These are phyloP conservation scores for Starmera amethionina DNA, from an alignment of 805 yeast genomes.

Conservation along the genomic window DNA sequence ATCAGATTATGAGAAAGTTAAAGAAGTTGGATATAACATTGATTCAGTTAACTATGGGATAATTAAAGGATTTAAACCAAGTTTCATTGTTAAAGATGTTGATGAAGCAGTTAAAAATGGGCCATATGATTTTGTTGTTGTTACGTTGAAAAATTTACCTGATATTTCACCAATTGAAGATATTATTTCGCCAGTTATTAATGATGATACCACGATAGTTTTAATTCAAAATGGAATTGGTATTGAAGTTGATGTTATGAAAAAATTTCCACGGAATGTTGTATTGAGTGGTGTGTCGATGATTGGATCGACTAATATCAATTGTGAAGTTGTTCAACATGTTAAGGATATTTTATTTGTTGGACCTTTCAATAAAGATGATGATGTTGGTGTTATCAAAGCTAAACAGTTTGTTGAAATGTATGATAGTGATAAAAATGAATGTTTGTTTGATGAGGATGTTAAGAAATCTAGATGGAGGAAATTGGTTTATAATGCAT, in stretches of 20 bases:
- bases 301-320: slow-evolving; percentile 43
- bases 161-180: slow-evolving; percentile 48
- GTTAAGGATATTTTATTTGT: slow-evolving; percentile 35
- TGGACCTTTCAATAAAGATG: slow-evolving; percentile 38
- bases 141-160: slow-evolving; percentile 58
- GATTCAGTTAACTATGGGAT: slow-evolving; percentile 51
- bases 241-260: slow-evolving; percentile 41
- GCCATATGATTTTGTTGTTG: slow-evolving; percentile 46
- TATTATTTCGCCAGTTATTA: slow-evolving; percentile 38
- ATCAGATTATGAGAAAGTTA: slow-evolving; percentile 44
- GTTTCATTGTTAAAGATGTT: slow-evolving; percentile 26
- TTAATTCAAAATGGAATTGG: slow-evolving; percentile 59
- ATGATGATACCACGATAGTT: slow-evolving; percentile 37
- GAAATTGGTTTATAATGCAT: slow-evolving; percentile 62
- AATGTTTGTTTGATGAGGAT: slow-evolving; percentile 30
- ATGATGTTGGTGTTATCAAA: slow-evolving; percentile 17
- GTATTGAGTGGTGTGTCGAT: slow-evolving; percentile 53
- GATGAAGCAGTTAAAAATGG: slow-evolving; percentile 28
- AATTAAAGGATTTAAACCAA: slow-evolving; percentile 40
- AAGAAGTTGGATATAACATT: slow-evolving; percentile 41
- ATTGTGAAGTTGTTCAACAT: slow-evolving; percentile 36
- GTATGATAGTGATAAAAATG: slow-evolving; percentile 35
- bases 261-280: slow-evolving; percentile 39
- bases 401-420: slow-evolving; percentile 35
- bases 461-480: slow-evolving; percentile 49